Evolutionary conservation across 805 yeast genomes (phyloP), one percentile per base, ranked within the genome.

Genomic region (Ogataea ramenticola): DNA sequence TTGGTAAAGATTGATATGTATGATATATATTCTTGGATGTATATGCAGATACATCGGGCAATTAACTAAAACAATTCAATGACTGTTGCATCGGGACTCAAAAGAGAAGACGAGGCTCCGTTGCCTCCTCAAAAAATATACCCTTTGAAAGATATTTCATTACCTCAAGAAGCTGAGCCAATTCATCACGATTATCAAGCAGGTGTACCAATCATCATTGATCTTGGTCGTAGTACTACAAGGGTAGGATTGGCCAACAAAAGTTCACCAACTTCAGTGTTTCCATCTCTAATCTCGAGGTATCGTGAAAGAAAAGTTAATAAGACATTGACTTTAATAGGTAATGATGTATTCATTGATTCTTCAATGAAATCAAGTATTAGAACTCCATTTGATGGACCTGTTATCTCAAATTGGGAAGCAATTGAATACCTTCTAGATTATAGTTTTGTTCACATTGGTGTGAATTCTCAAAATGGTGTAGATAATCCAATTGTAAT

Each of bases 371-470:
- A 81, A 49, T 71, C 86, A 16, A 81, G 82, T 43, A 75, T 86
- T 30, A 80, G 77, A 54, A 70, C 86, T 4, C 96, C 97, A 0
- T 91, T 76, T 57, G 99, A 93, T 61, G 96, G 96, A 0, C 76
- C 86, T 4, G 67, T 88, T 52, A 70, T 93, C 31, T 82, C 95
- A 22, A 95, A 90, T 60, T 95, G 98, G 98, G 98, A 93, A 45
- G 76, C 82, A 46, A 74, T 83, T 2, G 99, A 93, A 59, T 75
- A 72, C 46, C 75, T 91, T 42, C 59, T 93, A 41, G 98, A 91
- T 62, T 93, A 89, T 57, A 70, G 89, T 0, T 83, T 93, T 58
- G 75, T 79, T 47, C 95, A 87, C 60, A 56, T 91, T 40, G 84
- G 91, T 3, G 93, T 88, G 2, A 55, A 54, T 8, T 66, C 78